Conservation (phyloP, 345 rosid species). For the Gossypium turneri region DNA sequence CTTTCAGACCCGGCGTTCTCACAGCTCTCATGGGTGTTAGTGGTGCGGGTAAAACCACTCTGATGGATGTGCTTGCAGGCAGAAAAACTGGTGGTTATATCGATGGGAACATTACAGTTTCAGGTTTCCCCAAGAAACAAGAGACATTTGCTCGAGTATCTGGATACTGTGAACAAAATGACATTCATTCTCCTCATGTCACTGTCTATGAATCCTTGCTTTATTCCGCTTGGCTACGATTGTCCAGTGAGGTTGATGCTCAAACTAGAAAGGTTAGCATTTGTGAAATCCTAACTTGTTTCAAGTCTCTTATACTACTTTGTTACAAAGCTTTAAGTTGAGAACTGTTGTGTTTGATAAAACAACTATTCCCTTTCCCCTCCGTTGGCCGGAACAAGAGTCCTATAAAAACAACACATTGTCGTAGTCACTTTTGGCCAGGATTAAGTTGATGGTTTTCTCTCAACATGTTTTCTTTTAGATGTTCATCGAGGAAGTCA, state of each 20-base stretch:
- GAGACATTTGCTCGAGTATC: slow-evolving; percentile 78
- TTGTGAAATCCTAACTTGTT: not conserved
- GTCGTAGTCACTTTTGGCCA: not conserved
- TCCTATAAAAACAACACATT: not conserved
- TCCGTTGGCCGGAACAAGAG: not conserved
- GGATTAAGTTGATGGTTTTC: not conserved
- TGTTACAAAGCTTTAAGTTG: not conserved
- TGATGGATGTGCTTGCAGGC: slow-evolving; percentile 90
- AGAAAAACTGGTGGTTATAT: slow-evolving; percentile 80
- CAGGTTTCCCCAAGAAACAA: slow-evolving; percentile 77
- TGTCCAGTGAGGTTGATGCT: slow-evolving; percentile 41
- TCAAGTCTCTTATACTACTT: not conserved
- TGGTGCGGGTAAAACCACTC: slow-evolving; percentile 93
- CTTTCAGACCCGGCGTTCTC: slow-evolving; percentile 83
- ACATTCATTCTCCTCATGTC: slow-evolving; percentile 77
- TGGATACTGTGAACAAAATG: slow-evolving; percentile 80
- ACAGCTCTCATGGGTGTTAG: slow-evolving; percentile 84
- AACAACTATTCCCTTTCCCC: not conserved
- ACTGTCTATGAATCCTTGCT: slow-evolving; percentile 72
- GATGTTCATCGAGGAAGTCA: slow-evolving; percentile 86
- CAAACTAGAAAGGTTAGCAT: slow-evolving; percentile 49
- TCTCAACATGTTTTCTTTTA: slow-evolving; percentile 19
- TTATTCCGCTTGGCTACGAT: slow-evolving; percentile 76
- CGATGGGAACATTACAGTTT: slow-evolving; percentile 58
- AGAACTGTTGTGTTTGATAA: not conserved